Evolutionary conservation across 257 asterid genomes (phyloP).

Genomic region (Solanum bulbocastanum): DNA sequence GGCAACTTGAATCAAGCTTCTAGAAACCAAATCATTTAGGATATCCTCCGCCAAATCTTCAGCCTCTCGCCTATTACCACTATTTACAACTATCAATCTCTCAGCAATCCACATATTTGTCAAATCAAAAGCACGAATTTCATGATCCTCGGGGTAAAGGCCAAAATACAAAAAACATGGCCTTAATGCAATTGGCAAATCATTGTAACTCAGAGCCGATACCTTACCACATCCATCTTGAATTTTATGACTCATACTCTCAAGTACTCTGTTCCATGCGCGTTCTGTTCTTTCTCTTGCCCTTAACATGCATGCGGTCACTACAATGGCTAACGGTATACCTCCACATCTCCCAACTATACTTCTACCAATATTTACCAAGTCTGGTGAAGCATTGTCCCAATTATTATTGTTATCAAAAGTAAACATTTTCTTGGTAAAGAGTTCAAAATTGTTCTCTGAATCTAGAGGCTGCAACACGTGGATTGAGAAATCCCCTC

Average conservation of each 20-base stretch:
- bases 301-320: neutral
- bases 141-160: neutral
- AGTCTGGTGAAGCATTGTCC: too few relatives aligned
- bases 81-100: neutral
- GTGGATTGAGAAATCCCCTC: fast-evolving
- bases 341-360: neutral
- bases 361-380: too few relatives aligned
- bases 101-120: slow-evolving; percentile 1
- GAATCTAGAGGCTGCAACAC: too few relatives aligned
- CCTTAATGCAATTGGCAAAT: neutral
- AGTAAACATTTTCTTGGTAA: too few relatives aligned
- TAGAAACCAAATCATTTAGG: neutral
- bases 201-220: neutral
- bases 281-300: neutral
- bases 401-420: too few relatives aligned
- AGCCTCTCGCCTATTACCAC: neutral
- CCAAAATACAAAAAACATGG: neutral
- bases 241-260: neutral
- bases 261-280: neutral
- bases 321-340: neutral
- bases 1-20: neutral
- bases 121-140: neutral
- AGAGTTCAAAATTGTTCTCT: too few relatives aligned
- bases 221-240: neutral
- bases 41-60: neutral